These are phyloP conservation scores for Fusarium irregulare DNA, from an alignment of 2,329 filamentous ascomycete species.

Conservation along the genomic window DNA sequence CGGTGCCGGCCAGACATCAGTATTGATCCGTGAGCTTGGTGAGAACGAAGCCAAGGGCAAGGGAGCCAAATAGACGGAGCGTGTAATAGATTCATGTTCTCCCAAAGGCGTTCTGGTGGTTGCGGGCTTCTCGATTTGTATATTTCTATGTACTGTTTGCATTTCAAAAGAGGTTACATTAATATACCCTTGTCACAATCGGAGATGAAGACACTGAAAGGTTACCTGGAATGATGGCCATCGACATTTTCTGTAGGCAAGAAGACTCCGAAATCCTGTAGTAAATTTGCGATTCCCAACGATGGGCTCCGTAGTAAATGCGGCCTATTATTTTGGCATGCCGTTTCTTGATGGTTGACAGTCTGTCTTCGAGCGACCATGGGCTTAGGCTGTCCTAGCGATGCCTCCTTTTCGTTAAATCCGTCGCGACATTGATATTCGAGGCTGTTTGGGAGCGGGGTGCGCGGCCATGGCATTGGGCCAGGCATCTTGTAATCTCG, in stretches of 20 bases:
- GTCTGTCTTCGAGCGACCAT: constrained; percentile 2
- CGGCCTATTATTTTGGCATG: background rate
- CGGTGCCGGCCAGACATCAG: constrained; percentile 77
- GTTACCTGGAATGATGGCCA: background rate
- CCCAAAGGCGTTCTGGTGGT: constrained; percentile 49
- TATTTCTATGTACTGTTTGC: constrained; percentile 39
- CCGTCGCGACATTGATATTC: constrained; percentile 50
- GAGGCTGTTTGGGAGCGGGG: constrained; percentile 7
- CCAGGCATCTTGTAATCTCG: constrained; percentile 44
- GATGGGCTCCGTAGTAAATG: constrained; percentile 9
- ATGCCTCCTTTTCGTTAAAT: constrained; percentile 43
- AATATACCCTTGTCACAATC: constrained; percentile 50
- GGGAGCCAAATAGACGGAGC: constrained; percentile 68
- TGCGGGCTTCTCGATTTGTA: constrained; percentile 43
- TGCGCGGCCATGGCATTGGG: background rate
- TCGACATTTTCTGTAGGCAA: background rate
- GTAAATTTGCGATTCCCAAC: constrained; percentile 2
- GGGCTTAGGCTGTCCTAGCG: constrained; percentile 20
- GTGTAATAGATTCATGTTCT: constrained; percentile 35
- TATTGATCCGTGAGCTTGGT: constrained; percentile 84
- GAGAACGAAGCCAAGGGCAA: constrained; percentile 92
- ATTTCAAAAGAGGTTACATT: constrained; percentile 41
- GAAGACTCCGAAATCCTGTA: background rate
- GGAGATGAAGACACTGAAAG: constrained; percentile 2
- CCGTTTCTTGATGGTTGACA: background rate